Evolutionary conservation across 2,329 filamentous ascomycete species (phyloP), one percentile per base, ranked within the genome.

Genomic region (Colletotrichum liaoningense): DNA sequence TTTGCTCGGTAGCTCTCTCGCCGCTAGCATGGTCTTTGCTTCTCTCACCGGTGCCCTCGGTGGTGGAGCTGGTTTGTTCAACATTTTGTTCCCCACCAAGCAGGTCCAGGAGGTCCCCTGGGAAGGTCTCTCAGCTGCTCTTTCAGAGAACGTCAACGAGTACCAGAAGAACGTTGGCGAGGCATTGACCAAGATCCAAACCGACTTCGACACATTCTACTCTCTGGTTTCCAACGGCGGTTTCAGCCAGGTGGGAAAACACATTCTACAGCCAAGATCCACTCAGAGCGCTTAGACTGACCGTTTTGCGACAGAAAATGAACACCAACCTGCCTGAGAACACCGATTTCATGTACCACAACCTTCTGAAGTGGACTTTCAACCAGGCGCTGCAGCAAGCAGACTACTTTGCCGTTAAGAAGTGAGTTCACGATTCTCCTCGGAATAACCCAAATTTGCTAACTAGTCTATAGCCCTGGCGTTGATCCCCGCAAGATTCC

Each of bases 291-390:
- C 7, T 26, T 1, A 46, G 3, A 8, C 22, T 65, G 35, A 69
- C 52, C 3, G 5, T n/a, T 22, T 16, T 1, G 3, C 22, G 0
- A 1, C 5, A 70, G 67, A 22, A 30, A 22, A 8, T 70, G 9
- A 55, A 19, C 8, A 67, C 30, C 38, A 54, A 67, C 14, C 54
- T 70, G 4, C 63, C 63, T 4, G 12, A 55, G 4, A 70, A 67
- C 22, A 70, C 68, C 12, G 63, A 70, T 24, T 67, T 67, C 22
- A 60, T 70, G 55, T 70, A 67, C 16, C 68, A 70, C 24, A 54
- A 54, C 28, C 55, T 70, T 5, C 42, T 59, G 12, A 67, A 60
- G 63, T 70, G 68, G 68, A 35, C 55, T 0, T 11, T 67, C 1
- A 67, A 70, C 54, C 54, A 70, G 42, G 68, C 68, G 2, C 30